A percentile compares a stretch with the other conserved stretches of the same genome.
Evolutionary conservation across 495 filamentous ascomycete genomes (phyloP).

Genomic region (Oidiodendron maius): DNA sequence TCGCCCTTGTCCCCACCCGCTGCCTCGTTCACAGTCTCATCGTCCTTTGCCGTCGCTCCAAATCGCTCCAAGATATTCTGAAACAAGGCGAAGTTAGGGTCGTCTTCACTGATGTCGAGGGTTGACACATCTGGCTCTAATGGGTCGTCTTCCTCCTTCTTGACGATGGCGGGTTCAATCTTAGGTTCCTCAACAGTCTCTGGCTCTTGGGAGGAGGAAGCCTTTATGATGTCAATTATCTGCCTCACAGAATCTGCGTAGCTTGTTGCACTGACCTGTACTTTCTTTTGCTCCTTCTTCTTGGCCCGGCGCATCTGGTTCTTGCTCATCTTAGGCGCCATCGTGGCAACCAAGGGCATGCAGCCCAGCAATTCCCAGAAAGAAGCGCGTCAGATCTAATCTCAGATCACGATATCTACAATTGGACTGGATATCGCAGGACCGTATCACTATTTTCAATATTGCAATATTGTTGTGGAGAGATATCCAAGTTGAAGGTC

Average conservation of each 20-base stretch:
- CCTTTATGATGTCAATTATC: slow-evolving; percentile 19
- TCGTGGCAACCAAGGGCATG: slow-evolving; percentile 28
- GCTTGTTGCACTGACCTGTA: slow-evolving; percentile 20
- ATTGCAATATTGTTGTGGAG: not conserved
- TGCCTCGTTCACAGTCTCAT: slow-evolving; percentile 54
- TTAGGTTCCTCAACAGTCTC: slow-evolving; percentile 17
- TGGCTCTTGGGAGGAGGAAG: slow-evolving; percentile 26
- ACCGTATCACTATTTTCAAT: too few species aligned
- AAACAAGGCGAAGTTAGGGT: slow-evolving; percentile 79
- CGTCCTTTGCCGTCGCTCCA: slow-evolving; percentile 48
- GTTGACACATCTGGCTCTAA: slow-evolving; percentile 28
- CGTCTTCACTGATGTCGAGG: slow-evolving; percentile 49
- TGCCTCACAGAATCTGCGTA: slow-evolving; percentile 7
- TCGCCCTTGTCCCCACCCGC: slow-evolving; percentile 66
- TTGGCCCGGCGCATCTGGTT: slow-evolving; percentile 81
- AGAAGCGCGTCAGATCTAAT: too few species aligned
- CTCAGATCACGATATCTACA: too few species aligned
- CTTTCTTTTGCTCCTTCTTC: slow-evolving; percentile 80
- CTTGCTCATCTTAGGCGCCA: slow-evolving; percentile 67
- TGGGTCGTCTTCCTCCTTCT: slow-evolving; percentile 25
- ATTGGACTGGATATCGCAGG: too few species aligned
- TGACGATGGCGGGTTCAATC: slow-evolving; percentile 7
- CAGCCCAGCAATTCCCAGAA: not conserved
- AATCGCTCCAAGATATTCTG: slow-evolving; percentile 76
- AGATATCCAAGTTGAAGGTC: not conserved